Conservation (phyloP, 257 asterid species). For the Solanum pinnatisectum region DNA sequence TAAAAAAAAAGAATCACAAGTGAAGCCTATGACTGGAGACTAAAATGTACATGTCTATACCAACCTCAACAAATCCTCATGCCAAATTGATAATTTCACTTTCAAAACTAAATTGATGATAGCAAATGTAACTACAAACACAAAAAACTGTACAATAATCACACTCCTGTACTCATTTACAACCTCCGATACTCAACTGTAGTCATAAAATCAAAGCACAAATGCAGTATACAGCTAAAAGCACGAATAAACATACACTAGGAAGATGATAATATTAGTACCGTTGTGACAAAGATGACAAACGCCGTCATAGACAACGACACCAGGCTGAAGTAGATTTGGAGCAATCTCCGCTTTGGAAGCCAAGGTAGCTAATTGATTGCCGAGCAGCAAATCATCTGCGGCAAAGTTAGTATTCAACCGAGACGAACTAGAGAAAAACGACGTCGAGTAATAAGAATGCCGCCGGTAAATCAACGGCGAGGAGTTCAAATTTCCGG, state of each 20-base stretch:
- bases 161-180: not conserved
- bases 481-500: not conserved
- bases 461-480: not conserved
- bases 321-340: slow-evolving; percentile 57
- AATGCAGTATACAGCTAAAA: not conserved
- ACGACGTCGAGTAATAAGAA: not conserved
- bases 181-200: not conserved
- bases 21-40: not conserved
- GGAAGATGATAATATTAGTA: slow-evolving; percentile 20
- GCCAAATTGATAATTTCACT: not conserved
- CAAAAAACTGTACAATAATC: not conserved
- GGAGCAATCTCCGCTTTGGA: slow-evolving; percentile 25
- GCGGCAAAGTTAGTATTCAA: slow-evolving; percentile 21
- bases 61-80: not conserved
- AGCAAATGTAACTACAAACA: not conserved
- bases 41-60: not conserved
- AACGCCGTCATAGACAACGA: slow-evolving; percentile 83
- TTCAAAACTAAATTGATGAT: not conserved
- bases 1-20: not conserved
- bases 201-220: not conserved
- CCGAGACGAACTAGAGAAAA: not conserved
- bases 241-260: not conserved
- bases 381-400: slow-evolving; percentile 16
- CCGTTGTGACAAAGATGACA: slow-evolving; percentile 86
- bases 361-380: not conserved